These are phyloP conservation scores for Pleurotus eryngii DNA, from an alignment of 768 basidiomycete genomes.

Conservation along the genomic window DNA sequence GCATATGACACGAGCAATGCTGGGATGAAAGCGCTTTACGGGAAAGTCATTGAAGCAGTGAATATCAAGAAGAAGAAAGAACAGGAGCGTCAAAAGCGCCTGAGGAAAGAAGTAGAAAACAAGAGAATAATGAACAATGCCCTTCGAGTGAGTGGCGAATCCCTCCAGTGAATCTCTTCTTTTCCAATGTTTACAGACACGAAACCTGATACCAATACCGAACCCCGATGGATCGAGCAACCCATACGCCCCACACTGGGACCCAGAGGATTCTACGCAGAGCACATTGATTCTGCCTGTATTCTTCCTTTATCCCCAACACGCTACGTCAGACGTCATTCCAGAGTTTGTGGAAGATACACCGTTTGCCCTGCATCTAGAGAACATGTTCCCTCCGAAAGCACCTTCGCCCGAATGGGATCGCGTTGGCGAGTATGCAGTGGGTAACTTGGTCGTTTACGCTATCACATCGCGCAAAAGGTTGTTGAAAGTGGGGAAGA, in stretches of 20 bases:
- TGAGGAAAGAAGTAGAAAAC: slow-evolving; percentile 48
- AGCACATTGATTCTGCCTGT: slow-evolving; percentile 75
- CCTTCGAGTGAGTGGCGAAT: slow-evolving; percentile 50
- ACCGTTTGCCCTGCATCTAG: slow-evolving; percentile 74
- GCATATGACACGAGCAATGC: slow-evolving; percentile 55
- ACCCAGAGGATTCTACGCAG: slow-evolving; percentile 57
- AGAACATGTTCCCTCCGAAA: slow-evolving; percentile 78
- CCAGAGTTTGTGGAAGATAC: slow-evolving; percentile 82
- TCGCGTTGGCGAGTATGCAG: slow-evolving; percentile 57
- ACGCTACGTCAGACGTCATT: slow-evolving; percentile 87
- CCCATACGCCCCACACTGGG: slow-evolving; percentile 63
- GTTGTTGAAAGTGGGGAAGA: slow-evolving; percentile 88
- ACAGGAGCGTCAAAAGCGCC: slow-evolving; percentile 44
- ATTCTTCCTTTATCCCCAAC: slow-evolving; percentile 91
- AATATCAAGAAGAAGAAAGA: slow-evolving; percentile 49
- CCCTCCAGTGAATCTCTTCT: slow-evolving; percentile 2
- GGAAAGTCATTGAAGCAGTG: slow-evolving; percentile 43
- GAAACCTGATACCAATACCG: slow-evolving; percentile 63
- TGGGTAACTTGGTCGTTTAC: slow-evolving; percentile 70
- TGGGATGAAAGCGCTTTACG: slow-evolving; percentile 46
- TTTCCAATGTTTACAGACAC: slow-evolving; percentile 46
- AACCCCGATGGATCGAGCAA: slow-evolving; percentile 50
- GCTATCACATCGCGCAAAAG: slow-evolving; percentile 74
- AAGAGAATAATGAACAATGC: slow-evolving; percentile 54
- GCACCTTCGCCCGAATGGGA: slow-evolving; percentile 77